phyloP scores from a whole-genome alignment of 257 asterid genomes.

The Rhazya stricta region DNA sequence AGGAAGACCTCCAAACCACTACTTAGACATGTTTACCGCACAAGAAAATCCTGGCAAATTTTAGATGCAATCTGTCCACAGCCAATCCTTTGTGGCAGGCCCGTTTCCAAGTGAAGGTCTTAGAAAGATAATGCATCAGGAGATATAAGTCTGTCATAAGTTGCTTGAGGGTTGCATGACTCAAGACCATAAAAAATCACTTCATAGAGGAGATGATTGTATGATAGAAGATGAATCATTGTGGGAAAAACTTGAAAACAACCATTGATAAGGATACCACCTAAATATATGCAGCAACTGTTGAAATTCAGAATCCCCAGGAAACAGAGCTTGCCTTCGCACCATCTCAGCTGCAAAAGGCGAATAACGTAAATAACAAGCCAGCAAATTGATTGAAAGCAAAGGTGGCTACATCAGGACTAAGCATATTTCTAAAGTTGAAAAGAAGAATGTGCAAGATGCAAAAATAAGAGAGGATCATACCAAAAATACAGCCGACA shows the following conservation, averaged over 20 bases:
- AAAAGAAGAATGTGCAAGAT: not conserved
- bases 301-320: slow-evolving; percentile 94
- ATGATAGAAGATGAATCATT: not conserved
- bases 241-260: not conserved
- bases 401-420: not conserved
- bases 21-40: not conserved
- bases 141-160: not conserved
- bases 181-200: not conserved
- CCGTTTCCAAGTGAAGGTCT: not conserved
- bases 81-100: not conserved
- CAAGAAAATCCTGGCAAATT: not conserved
- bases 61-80: not conserved
- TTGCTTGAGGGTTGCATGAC: not conserved
- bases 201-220: not conserved
- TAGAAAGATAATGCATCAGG: not conserved
- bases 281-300: slow-evolving; percentile 88
- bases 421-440: not conserved
- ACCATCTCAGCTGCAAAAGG: slow-evolving; percentile 76
- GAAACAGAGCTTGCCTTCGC: slow-evolving; percentile 83
- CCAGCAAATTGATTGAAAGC: not conserved
- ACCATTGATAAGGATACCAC: slow-evolving; percentile 21
- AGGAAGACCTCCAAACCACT: not conserved
- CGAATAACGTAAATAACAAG: not conserved
- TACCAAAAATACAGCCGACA: slow-evolving; percentile 91
- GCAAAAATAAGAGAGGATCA: not conserved